These are phyloP conservation scores for Solanum paucissectum DNA, from an alignment of 257 asterid genomes.

Conservation along the genomic window DNA sequence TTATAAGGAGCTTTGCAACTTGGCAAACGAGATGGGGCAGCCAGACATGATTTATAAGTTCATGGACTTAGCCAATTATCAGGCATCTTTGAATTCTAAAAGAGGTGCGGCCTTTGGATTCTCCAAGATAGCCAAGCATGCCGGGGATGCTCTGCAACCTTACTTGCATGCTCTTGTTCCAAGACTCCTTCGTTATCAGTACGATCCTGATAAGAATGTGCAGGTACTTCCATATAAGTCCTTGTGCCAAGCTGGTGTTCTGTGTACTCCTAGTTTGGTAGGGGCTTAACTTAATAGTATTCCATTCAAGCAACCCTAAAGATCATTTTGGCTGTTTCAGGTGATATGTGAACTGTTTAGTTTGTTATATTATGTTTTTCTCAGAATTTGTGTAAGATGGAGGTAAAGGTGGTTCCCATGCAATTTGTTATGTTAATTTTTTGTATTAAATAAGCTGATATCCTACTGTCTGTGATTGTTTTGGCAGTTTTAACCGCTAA, in stretches of 20 bases:
- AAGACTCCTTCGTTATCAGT: conserved; percentile 89
- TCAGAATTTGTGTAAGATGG: background rate
- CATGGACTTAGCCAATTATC: conserved; percentile 97
- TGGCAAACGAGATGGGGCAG: conserved; percentile 98
- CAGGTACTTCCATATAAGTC: conserved; percentile 42
- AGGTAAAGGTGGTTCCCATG: background rate
- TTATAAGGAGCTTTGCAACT: conserved; percentile 91
- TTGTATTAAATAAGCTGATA: background rate
- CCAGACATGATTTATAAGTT: conserved; percentile 94
- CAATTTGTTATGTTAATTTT: background rate
- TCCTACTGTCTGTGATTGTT: background rate
- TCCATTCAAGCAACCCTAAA: background rate
- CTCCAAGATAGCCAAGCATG: conserved; percentile 95
- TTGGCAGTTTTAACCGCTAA: background rate
- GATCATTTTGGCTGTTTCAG: background rate
- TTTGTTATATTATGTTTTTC: background rate
- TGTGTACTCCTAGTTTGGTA: background rate
- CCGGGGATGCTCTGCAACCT: conserved; percentile 95
- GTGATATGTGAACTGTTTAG: background rate
- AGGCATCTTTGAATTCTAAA: conserved; percentile 88
- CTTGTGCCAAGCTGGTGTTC: background rate
- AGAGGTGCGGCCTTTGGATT: conserved; percentile 99
- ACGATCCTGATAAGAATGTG: conserved; percentile 97
- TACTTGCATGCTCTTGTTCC: conserved; percentile 74
- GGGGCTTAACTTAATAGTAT: background rate